Percentiles rank a stretch among this genome's conserved stretches.
These are phyloP conservation scores for Hyaloscypha variabilis DNA, from an alignment of 495 filamentous ascomycete species.

Conservation along the genomic window DNA sequence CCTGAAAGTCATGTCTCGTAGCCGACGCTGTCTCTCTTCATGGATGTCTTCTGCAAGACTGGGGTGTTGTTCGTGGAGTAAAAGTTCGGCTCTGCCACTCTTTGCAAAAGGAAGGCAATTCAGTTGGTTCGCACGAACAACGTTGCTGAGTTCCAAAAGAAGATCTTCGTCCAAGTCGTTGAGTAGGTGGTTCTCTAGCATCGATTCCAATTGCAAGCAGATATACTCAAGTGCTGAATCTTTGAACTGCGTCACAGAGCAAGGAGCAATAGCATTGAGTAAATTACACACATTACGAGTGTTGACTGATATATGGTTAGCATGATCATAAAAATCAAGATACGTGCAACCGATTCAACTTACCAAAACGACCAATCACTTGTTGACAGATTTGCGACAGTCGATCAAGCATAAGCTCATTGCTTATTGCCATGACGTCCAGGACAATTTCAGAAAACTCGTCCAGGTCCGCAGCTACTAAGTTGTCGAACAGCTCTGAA, in stretches of 20 bases:
- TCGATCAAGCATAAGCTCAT: conserved; percentile 94
- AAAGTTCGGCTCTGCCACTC: conserved; percentile 69
- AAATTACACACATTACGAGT: conserved; percentile 84
- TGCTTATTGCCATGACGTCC: conserved; percentile 86
- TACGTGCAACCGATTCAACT: conserved; percentile 23
- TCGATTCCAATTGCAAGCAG: conserved; percentile 83
- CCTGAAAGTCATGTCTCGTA: conserved; percentile 58
- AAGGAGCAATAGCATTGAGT: conserved; percentile 81
- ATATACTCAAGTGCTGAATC: conserved; percentile 88
- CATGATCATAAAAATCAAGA: neutral
- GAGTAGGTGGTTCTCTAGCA: conserved; percentile 85
- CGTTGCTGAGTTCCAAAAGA: conserved; percentile 72
- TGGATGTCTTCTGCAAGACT: conserved; percentile 51
- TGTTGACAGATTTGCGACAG: conserved; percentile 89
- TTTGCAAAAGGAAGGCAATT: conserved; percentile 73
- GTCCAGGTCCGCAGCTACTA: conserved; percentile 70
- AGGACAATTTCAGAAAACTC: conserved; percentile 86
- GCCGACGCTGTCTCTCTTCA: conserved; percentile 50
- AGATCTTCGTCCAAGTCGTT: conserved; percentile 87
- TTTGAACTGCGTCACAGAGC: conserved; percentile 82
- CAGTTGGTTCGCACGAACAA: conserved; percentile 81
- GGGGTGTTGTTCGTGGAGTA: conserved; percentile 74
- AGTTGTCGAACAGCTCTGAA: conserved; percentile 77
- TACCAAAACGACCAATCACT: conserved; percentile 81
- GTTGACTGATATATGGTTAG: conserved; percentile 55